Evolutionary conservation across 2,329 filamentous ascomycete genomes (phyloP), one percentile per base, ranked within the genome.

Genomic region (Monilinia polystroma): DNA sequence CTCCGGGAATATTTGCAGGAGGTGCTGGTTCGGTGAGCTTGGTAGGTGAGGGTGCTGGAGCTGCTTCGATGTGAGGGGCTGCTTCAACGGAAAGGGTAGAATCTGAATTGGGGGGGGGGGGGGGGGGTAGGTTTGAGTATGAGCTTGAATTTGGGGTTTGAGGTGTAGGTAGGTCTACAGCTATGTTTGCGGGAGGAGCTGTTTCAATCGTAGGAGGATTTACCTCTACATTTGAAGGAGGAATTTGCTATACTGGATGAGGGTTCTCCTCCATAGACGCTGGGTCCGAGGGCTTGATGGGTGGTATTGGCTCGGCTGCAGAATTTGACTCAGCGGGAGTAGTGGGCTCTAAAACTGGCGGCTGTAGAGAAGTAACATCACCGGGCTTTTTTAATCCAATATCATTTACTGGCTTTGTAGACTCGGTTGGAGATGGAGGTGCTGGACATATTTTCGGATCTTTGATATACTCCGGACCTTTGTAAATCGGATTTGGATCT

Each of bases 401-500:
- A 11, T 59, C 18, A 49, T 59, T 59, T 18, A 59, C 43, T 49
- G 57, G 57, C 29, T 49, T 59, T 35, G 57, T 26, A 1, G 7
- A 35, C 12, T 35, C 57, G 20, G 29, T 23, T 35, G 26, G 29
- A 49, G 20, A 47, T 59, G 57, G 43, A 49, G 57, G 57, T 26
- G 43, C 43, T 49, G 57, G 7, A 18, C 57, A 59, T 16, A 47
- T 32, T 35, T 59, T 59, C 12, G 57, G 43, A 16, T 59, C 57
- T 59, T 59, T 49, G 7, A 38, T 41, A 23, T 52, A 59, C 11
- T n/a, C 43, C 11, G 63, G 63, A 16, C 54, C 63, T 11, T 49
- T 59, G 18, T 66, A 66, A 8, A 53, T 20, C 8, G 64, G 64
- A 18, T 45, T 38, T 4, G 73, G 72, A 16, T 64, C 5, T 8